phyloP scores from a whole-genome alignment of 805 yeast genomes.

The Saccharomyces jurei region DNA sequence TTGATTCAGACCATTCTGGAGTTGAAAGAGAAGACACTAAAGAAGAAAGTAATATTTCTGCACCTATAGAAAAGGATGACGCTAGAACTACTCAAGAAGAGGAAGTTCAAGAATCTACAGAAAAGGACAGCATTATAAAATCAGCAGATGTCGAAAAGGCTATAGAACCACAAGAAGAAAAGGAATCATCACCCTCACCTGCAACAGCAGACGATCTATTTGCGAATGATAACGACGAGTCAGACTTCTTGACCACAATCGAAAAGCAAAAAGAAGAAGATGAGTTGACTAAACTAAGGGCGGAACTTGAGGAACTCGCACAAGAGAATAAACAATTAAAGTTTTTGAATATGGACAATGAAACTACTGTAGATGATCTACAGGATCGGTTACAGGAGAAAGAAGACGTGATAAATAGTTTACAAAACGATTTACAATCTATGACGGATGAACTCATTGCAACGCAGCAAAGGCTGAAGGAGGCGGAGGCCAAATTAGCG shows the following conservation, averaged over 20 bases:
- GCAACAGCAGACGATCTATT: constrained; percentile 6
- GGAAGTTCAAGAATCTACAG: constrained; percentile 2
- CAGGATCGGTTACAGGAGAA: constrained; percentile 26
- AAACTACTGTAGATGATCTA: constrained; percentile 29
- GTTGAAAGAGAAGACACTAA: neutral
- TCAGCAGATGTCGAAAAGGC: neutral
- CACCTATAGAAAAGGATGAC: neutral
- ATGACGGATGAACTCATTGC: constrained; percentile 22
- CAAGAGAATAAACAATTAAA: constrained; percentile 30
- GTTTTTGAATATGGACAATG: constrained; percentile 29
- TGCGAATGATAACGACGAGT: constrained; percentile 9
- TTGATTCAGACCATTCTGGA: neutral
- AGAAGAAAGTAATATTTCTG: neutral
- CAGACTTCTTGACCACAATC: constrained; percentile 25
- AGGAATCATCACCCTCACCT: neutral
- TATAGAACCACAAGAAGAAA: neutral
- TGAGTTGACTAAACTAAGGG: constrained; percentile 31
- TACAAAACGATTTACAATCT: constrained; percentile 19
- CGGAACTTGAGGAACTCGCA: constrained; percentile 33
- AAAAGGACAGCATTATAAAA: constrained; percentile 4
- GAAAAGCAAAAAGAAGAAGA: constrained; percentile 30
- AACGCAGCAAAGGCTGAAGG: constrained; percentile 14
- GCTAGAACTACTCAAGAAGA: neutral
- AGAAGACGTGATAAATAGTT: constrained; percentile 9
- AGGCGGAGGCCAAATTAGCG: constrained; percentile 4